These are phyloP conservation scores for Cladophialophora chaetospira DNA, from an alignment of 2,329 filamentous ascomycete genomes.

Conservation along the genomic window DNA sequence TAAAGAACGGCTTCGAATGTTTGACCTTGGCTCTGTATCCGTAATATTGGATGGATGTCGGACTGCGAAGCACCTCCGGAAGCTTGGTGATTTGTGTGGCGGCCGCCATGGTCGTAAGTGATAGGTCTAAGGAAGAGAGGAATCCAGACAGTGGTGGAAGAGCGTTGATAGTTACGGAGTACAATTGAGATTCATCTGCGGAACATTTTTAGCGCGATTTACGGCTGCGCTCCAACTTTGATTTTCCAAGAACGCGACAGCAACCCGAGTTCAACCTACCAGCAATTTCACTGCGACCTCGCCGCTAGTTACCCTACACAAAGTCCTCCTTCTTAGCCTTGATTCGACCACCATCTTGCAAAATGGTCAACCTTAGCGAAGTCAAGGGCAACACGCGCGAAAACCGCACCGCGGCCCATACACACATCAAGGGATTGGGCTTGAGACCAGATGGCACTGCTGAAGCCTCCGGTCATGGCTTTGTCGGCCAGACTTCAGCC, in stretches of 20 bases:
- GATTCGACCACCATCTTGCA: conserved; percentile 30
- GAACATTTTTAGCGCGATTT: conserved; percentile 1
- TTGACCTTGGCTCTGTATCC: conserved; percentile 18
- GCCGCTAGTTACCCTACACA: too few species aligned
- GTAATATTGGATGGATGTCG: conserved; percentile 31
- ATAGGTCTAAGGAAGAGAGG: neutral
- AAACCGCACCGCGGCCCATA: conserved; percentile 93
- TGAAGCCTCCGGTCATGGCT: conserved; percentile 76
- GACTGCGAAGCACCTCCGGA: conserved; percentile 26
- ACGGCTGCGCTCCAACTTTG: neutral
- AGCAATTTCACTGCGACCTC: too few species aligned
- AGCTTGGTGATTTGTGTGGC: conserved; percentile 24
- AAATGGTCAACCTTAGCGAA: conserved; percentile 88
- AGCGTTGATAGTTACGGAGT: too few species aligned
- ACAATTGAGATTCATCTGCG: neutral
- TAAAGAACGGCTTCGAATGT: conserved; percentile 24
- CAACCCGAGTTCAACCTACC: too few species aligned
- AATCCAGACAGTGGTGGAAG: neutral
- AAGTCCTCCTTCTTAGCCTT: neutral
- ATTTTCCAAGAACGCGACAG: neutral
- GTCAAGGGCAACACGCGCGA: conserved; percentile 93
- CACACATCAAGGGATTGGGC: conserved; percentile 94
- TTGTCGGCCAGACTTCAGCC: conserved; percentile 84
- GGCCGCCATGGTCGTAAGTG: conserved; percentile 11
- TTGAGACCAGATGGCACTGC: conserved; percentile 82